Evolutionary conservation across 306 rosid genomes (phyloP).

Genomic region (Cucumis hystrix): DNA sequence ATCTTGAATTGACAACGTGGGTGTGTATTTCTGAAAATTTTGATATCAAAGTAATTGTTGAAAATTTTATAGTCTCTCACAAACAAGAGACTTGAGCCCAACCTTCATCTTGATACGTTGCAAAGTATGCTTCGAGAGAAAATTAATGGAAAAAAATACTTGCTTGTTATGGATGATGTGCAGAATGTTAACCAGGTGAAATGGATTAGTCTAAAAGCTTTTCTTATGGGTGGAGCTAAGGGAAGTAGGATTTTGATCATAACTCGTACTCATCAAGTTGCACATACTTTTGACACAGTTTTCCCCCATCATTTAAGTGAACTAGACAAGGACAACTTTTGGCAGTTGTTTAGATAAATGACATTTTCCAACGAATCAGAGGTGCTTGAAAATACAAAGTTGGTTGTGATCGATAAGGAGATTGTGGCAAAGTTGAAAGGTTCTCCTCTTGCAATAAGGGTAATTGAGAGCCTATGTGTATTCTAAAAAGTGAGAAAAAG

Average conservation of each 20-base stretch:
- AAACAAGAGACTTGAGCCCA: background rate
- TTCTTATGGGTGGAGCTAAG: background rate
- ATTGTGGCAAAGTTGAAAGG: no score
- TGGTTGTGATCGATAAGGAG: no score
- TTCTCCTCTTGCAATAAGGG: no score
- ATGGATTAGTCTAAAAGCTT: background rate
- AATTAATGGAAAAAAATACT: background rate
- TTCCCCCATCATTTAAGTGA: no score
- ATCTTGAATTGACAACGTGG: conserved; percentile 8
- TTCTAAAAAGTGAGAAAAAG: no score
- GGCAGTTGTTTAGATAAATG: no score
- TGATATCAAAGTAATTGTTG: background rate
- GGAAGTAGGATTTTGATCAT: background rate
- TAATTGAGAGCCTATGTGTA: no score
- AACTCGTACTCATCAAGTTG: no score
- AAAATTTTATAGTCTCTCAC: background rate
- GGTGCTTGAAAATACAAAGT: no score
- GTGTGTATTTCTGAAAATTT: conserved; percentile 8
- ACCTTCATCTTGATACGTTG: background rate
- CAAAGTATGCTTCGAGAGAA: background rate
- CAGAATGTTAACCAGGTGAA: background rate
- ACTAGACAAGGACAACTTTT: no score
- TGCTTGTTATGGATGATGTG: background rate
- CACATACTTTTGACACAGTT: no score
- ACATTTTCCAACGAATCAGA: no score